Evolutionary conservation across 2,329 filamentous ascomycete genomes (phyloP), one percentile per base, ranked within the genome.

Genomic region (Cryphonectria naterciae): DNA sequence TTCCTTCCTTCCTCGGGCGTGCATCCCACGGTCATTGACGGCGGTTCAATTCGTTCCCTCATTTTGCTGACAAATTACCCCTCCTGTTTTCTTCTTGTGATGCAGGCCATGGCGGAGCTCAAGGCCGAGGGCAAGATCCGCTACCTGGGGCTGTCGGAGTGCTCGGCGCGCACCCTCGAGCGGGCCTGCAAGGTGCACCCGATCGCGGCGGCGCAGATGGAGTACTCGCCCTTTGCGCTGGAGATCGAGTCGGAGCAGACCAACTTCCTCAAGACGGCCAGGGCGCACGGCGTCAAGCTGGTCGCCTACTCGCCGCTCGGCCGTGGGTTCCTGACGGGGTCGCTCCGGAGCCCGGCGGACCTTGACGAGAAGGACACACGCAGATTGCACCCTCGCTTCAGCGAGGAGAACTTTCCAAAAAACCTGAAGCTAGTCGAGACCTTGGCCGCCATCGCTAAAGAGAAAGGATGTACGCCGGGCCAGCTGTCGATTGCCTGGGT

Each of bases 401-500:
- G 79, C 39, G 76, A 79, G 13, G 82, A 85, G 70, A 84, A 85
- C 73, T 88, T 89, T 75, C 78, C 79, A 28, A 83, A 83, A 75
- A 89, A 89, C 75, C 68, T 82, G 46, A 73, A 80, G 63, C 65
- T 79, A 32, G 76, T 75, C 22, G 71, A 78, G 41, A 74, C 75
- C n/a, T 65, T 79, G 22, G 70, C 74, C 8, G 70, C 73, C 7
- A 73, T 79, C 39, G 76, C 77, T 1, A 75, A 75, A 65, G 73
- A 78, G 69, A 78, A 79, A 68, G 81, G 81, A 0, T 81, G 78
- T 69, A 87, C 86, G 0, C 76, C 83, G 1, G 81, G 82, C 4
- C 87, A 89, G 78, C 78, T 89, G 37, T 84, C 85, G 1, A 75
- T 90, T 13, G 85, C 85, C 1, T 90, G 88, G 87, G 79, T 88